Evolutionary conservation across 495 filamentous ascomycete species (phyloP).

Genomic region (Chaetomium fimeti): DNA sequence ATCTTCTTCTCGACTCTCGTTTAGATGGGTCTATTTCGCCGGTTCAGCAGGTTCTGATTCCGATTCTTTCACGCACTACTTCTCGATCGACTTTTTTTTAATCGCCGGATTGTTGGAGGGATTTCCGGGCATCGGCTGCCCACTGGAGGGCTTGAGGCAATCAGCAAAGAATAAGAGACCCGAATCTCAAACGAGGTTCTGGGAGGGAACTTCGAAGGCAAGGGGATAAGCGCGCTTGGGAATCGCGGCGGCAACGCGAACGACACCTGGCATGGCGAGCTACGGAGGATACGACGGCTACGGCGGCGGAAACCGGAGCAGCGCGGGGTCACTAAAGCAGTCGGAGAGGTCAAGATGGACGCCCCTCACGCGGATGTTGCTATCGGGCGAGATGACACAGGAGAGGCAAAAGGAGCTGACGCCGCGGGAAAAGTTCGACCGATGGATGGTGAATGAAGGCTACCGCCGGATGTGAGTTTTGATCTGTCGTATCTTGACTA

Average conservation of each 20-base stretch:
- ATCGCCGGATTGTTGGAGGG: slow-evolving; percentile 19
- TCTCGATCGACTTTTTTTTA: slow-evolving; percentile 24
- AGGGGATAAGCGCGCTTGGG: slow-evolving; percentile 16
- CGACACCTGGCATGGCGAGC: slow-evolving; percentile 40
- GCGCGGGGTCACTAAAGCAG: slow-evolving; percentile 39
- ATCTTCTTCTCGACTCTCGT: slow-evolving; percentile 36
- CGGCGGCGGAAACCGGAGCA: slow-evolving; percentile 30
- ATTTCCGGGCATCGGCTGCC: slow-evolving; percentile 22
- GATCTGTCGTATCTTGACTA: not conserved
- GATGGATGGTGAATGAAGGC: slow-evolving; percentile 78
- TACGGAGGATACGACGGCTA: slow-evolving; percentile 38
- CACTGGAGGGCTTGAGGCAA: slow-evolving; percentile 22
- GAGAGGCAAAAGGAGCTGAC: slow-evolving; percentile 61
- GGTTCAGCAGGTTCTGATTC: slow-evolving; percentile 62
- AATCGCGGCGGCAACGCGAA: slow-evolving; percentile 17
- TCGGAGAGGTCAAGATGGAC: slow-evolving; percentile 67
- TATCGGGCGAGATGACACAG: slow-evolving; percentile 67
- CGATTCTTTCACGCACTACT: slow-evolving; percentile 15
- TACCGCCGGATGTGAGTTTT: slow-evolving; percentile 64
- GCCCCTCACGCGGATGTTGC: slow-evolving; percentile 64
- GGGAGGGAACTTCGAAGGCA: slow-evolving; percentile 12
- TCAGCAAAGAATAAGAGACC: slow-evolving; percentile 15
- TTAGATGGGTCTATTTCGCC: slow-evolving; percentile 36
- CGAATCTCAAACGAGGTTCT: slow-evolving; percentile 19
- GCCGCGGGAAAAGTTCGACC: slow-evolving; percentile 50